Percentiles rank a stretch among this genome's conserved stretches.
These are phyloP conservation scores for Paramecium sonneborni DNA, from an alignment of 73 alveolate genomes.

Conservation along the genomic window DNA sequence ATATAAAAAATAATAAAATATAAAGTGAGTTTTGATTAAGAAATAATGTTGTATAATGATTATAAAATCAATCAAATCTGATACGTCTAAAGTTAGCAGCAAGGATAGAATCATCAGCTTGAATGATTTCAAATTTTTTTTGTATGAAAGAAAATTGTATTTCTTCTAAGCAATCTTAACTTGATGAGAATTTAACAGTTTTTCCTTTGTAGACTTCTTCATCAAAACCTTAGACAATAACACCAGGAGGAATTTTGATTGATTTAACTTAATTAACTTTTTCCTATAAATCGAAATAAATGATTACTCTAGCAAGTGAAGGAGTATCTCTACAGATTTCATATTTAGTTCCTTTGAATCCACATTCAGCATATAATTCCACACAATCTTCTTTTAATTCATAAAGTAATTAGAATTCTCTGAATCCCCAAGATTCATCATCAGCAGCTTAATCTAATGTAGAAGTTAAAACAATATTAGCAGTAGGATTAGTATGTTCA, in stretches of 20 bases:
- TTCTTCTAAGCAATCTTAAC: slow-evolving; percentile 40
- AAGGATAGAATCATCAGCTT: slow-evolving; percentile 36
- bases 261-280: slow-evolving; percentile 6
- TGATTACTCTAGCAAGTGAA: slow-evolving; percentile 16
- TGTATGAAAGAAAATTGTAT: slow-evolving; percentile 40
- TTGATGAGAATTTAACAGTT: slow-evolving; percentile 22
- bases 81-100: slow-evolving; percentile 31
- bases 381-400: slow-evolving; percentile 49
- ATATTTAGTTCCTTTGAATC: background rate
- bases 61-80: slow-evolving; percentile 43
- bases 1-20: background rate
- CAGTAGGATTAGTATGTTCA: background rate
- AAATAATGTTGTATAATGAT: background rate
- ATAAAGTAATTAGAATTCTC: slow-evolving; percentile 23
- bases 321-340: slow-evolving; percentile 50
- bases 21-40: background rate
- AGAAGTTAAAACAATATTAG: background rate
- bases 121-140: background rate
- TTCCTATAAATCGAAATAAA: background rate
- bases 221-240: slow-evolving; percentile 36
- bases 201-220: slow-evolving; percentile 47
- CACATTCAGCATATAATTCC: slow-evolving; percentile 39
- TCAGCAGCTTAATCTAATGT: slow-evolving; percentile 46
- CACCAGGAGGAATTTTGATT: slow-evolving; percentile 38
- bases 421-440: slow-evolving; percentile 58